Percentiles rank a stretch among this genome's conserved stretches.
phyloP scores from a whole-genome alignment of 208 protist species.

The Trypanosomatidae sp. region DNA sequence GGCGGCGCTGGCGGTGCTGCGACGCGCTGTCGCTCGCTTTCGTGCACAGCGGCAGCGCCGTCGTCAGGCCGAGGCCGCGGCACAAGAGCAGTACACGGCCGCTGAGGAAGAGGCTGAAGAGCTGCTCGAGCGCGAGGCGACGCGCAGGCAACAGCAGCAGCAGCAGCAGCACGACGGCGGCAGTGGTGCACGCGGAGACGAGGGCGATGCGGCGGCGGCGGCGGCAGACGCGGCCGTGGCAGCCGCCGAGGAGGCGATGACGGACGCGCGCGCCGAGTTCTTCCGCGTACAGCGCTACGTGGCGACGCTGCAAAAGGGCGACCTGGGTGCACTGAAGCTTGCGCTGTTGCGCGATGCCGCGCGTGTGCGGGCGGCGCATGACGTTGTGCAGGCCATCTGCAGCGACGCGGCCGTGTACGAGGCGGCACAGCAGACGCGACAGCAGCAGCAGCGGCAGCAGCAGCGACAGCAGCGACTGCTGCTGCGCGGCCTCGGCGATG shows the following conservation, averaged over 20 bases:
- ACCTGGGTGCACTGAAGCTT: constrained; percentile 43
- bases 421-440: no score
- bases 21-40: constrained; percentile 44
- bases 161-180: constrained; percentile 4
- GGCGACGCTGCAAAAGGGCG: constrained; percentile 33
- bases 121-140: constrained; percentile 28
- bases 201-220: constrained; percentile 4
- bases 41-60: no score
- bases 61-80: no score
- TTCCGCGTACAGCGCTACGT: constrained; percentile 68
- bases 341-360: constrained; percentile 27
- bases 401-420: no score
- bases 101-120: constrained; percentile 76
- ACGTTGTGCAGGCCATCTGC: constrained; percentile 8
- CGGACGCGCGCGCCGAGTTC: constrained; percentile 35
- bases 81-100: no score
- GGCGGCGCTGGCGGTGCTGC: constrained; percentile 53
- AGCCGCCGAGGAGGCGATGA: constrained; percentile 10
- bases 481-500: no score
- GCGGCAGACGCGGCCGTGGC: constrained; percentile 6
- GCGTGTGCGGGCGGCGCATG: constrained; percentile 32
- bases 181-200: neutral
- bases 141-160: no score
- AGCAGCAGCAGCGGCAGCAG: no score
- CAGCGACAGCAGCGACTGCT: no score